Percentiles rank a stretch among this genome's conserved stretches.
These are phyloP conservation scores for Dryas drummondii DNA, from an alignment of 306 rosid genomes.

Conservation along the genomic window DNA sequence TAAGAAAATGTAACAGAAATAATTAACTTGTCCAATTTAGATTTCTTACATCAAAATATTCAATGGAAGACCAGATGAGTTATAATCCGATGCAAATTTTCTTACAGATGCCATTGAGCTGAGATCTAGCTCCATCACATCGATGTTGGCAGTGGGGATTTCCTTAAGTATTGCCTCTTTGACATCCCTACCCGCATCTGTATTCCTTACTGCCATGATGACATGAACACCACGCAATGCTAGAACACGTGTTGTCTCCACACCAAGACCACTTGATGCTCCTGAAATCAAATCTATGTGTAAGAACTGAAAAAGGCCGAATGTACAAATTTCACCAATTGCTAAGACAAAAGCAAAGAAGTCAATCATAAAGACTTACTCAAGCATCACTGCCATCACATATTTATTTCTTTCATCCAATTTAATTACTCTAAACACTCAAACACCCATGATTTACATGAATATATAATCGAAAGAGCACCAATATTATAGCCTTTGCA, in stretches of 20 bases:
- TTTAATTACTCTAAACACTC: background rate
- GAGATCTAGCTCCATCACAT: constrained; percentile 73
- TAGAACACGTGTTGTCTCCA: constrained; percentile 69
- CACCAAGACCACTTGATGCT: constrained; percentile 82
- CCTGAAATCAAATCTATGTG: constrained; percentile 48
- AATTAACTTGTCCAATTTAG: background rate
- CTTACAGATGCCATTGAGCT: constrained; percentile 70
- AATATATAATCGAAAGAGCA: background rate
- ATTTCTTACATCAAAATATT: too few relatives aligned
- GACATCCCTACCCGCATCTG: constrained; percentile 43
- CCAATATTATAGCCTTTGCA: background rate
- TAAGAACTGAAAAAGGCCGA: constrained; percentile 4
- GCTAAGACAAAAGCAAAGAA: background rate
- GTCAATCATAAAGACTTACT: too few relatives aligned
- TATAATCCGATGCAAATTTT: constrained; percentile 62
- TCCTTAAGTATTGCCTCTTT: constrained; percentile 48
- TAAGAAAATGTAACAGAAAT: background rate
- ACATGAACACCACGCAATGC: constrained; percentile 76
- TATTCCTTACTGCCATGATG: constrained; percentile 81
- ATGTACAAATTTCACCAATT: background rate
- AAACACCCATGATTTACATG: background rate
- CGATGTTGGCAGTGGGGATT: constrained; percentile 56
- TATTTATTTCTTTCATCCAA: background rate
- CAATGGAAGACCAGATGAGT: constrained; percentile 64
- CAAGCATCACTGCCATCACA: background rate